Evolutionary conservation across 2,329 filamentous ascomycete genomes (phyloP), one percentile per base, ranked within the genome.

Genomic region (Alternaria tenuissima): DNA sequence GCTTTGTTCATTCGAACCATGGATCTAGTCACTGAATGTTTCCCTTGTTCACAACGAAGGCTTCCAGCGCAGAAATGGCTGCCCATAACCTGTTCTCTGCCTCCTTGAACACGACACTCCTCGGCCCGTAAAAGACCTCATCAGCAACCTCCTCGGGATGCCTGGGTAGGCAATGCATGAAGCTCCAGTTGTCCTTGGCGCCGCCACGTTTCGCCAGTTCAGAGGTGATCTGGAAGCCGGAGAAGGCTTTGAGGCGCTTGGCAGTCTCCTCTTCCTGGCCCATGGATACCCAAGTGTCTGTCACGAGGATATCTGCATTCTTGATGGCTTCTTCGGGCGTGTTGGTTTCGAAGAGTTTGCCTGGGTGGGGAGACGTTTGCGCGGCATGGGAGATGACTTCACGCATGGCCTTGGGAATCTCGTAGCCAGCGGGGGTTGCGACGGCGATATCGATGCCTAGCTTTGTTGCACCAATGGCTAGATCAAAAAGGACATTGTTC

Each of bases 261-360:
- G 89, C 84, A 39, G 88, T 85, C 80, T 99, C 95, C 57, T 87
- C 88, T 79, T 99, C 95, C 80, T 98, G 94, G 47, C 95, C 95
- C 95, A 99, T 99, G 1, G 93, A 96, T 32, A 99, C 87, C 95
- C 95, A 99, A 1, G 95, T 99, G 75, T 99, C 95, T 1, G 95
- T 99, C 22, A 98, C 93, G 59, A 99, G 83, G 54, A 98, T 86
- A 76, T 99, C 91, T 3, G 95, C 94, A 65, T 89, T 83, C 81
- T 91, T 91, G 75, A 97, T 88, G 1, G 85, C 95, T 73, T 96
- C 92, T 76, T 95, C 92, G 0, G 94, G 95, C 1, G 91, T 82
- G 22, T 85, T 90, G 0, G 92, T 96, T 79, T 96, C 91, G 5
- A 81, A 82, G 34, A 97, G 84, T 68, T 85, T 88, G 16, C 91